These are phyloP conservation scores for Pseudonectria foliicola DNA, from an alignment of 2,329 filamentous ascomycete genomes.

Conservation along the genomic window DNA sequence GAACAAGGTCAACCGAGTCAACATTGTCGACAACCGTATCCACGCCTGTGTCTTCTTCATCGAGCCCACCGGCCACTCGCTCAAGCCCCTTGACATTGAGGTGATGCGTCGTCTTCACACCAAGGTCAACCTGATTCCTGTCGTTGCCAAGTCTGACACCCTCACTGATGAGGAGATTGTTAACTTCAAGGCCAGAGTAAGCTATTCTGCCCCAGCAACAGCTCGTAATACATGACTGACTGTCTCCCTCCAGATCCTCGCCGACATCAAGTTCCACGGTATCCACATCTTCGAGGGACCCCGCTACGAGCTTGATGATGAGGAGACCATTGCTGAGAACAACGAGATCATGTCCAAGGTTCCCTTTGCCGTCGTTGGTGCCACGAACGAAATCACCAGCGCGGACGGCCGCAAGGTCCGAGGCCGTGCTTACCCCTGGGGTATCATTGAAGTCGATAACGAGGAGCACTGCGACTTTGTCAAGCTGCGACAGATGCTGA, in stretches of 20 bases:
- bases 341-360: constrained; percentile 99
- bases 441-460: constrained; percentile 97
- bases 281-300: constrained; percentile 99
- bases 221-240: constrained; percentile 8
- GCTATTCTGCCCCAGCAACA: constrained; percentile 29
- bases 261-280: constrained; percentile 93
- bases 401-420: constrained; percentile 92
- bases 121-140: constrained; percentile 99
- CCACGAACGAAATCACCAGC: constrained; percentile 87
- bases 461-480: constrained; percentile 99
- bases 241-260: constrained; percentile 62
- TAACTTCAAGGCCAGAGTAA: constrained; percentile 91
- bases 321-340: constrained; percentile 99
- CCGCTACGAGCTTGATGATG: constrained; percentile 96
- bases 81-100: constrained; percentile 98
- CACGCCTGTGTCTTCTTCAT: constrained; percentile 99
- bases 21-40: constrained; percentile 98
- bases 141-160: constrained; percentile 98
- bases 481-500: constrained; percentile 99
- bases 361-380: constrained; percentile 94
- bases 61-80: constrained; percentile 93
- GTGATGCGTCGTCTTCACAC: constrained; percentile 99
- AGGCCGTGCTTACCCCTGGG: constrained; percentile 95
- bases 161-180: constrained; percentile 94
- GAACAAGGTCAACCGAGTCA: constrained; percentile 99